Percentiles rank a stretch among this genome's conserved stretches.
Conservation (phyloP, 768 basidiomycete species). For the Pisolithus sp. region DNA sequence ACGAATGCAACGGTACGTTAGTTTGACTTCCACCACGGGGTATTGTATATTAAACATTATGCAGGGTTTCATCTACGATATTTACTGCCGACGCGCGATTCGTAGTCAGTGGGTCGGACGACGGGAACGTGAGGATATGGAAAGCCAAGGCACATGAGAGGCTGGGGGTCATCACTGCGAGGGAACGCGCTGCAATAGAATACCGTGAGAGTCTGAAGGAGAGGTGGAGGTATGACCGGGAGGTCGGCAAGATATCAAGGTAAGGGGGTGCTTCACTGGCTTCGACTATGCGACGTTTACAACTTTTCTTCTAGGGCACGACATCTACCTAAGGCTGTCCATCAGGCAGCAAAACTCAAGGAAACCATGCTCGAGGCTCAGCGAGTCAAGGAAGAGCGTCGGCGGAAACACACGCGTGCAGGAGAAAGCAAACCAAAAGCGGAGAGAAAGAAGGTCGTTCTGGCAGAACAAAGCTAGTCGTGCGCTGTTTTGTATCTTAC, state of each 20-base stretch:
- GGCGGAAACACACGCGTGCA: constrained; percentile 81
- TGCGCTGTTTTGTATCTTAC: constrained; percentile 7
- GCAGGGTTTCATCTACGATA: constrained; percentile 79
- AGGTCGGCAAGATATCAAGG: constrained; percentile 79
- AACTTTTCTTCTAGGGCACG: constrained; percentile 44
- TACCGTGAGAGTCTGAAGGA: constrained; percentile 85
- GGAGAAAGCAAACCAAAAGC: constrained; percentile 86
- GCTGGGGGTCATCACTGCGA: constrained; percentile 82
- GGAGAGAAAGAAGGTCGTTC: constrained; percentile 83
- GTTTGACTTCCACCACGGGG: not conserved
- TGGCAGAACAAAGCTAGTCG: constrained; percentile 59
- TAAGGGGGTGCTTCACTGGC: constrained; percentile 28
- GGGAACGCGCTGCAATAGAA: constrained; percentile 88
- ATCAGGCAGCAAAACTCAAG: constrained; percentile 83
- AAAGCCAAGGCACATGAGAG: constrained; percentile 91
- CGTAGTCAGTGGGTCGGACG: constrained; percentile 86
- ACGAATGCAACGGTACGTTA: constrained; percentile 87
- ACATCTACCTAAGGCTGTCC: constrained; percentile 86
- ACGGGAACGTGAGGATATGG: constrained; percentile 94
- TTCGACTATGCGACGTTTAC: not conserved
- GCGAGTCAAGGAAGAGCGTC: constrained; percentile 88
- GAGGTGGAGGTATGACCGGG: constrained; percentile 79
- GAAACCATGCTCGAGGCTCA: constrained; percentile 86
- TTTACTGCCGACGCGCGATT: constrained; percentile 91
- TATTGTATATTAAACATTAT: not conserved